Evolutionary conservation across 768 basidiomycete genomes (phyloP).

Genomic region (Rubroboletus pulcherrimus): DNA sequence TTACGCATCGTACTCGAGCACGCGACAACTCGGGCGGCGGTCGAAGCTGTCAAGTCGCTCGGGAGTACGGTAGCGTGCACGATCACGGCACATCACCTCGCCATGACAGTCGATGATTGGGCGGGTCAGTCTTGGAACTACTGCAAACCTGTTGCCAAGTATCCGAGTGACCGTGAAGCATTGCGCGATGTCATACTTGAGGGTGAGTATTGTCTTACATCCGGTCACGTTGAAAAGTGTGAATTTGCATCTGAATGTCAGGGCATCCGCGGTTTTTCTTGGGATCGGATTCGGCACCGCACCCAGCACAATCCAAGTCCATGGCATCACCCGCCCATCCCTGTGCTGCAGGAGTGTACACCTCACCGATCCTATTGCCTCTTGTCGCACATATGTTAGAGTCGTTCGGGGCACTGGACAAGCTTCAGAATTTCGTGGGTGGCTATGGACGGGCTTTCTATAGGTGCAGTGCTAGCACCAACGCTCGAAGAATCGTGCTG

Average conservation of each 20-base stretch:
- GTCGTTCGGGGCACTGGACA: slow-evolving; percentile 81
- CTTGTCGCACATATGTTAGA: slow-evolving; percentile 86
- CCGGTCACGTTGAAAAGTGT: not conserved
- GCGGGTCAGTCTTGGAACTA: slow-evolving; percentile 93
- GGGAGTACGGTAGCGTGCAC: slow-evolving; percentile 89
- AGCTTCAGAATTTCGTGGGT: slow-evolving; percentile 77
- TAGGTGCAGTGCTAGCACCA: slow-evolving; percentile 31
- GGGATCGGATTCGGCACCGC: slow-evolving; percentile 95
- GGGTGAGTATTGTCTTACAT: slow-evolving; percentile 41
- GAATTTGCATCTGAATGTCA: slow-evolving; percentile 19
- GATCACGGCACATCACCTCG: slow-evolving; percentile 95
- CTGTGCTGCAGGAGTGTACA: slow-evolving; percentile 97
- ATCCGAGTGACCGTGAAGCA: slow-evolving; percentile 84
- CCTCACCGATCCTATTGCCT: slow-evolving; percentile 87
- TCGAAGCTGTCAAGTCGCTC: slow-evolving; percentile 77
- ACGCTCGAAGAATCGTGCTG: slow-evolving; percentile 41
- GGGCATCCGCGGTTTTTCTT: slow-evolving; percentile 96
- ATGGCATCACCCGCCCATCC: slow-evolving; percentile 63
- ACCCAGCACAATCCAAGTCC: slow-evolving; percentile 66
- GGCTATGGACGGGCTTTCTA: slow-evolving; percentile 81
- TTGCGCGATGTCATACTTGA: slow-evolving; percentile 71
- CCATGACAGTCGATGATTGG: slow-evolving; percentile 93
- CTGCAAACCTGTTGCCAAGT: slow-evolving; percentile 98
- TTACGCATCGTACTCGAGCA: slow-evolving; percentile 97
- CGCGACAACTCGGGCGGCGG: slow-evolving; percentile 88